Percentiles rank a stretch among this genome's conserved stretches.
phyloP scores from a whole-genome alignment of 2,329 filamentous ascomycete genomes.

The Neopestalotiopsis clavispora region DNA sequence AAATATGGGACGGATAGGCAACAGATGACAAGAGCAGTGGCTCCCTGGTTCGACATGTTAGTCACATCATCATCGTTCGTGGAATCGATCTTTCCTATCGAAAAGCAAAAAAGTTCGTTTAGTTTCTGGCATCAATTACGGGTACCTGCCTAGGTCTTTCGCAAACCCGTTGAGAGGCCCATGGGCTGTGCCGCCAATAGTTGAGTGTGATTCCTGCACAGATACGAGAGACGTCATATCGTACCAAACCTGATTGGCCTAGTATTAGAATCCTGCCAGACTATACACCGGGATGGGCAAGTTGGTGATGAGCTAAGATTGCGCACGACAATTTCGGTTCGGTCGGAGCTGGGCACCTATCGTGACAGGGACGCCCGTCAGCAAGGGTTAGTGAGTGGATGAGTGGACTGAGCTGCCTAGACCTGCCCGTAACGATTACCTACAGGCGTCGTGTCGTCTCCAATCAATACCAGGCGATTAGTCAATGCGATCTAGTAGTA shows the following conservation, averaged over 20 bases:
- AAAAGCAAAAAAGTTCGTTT: background rate
- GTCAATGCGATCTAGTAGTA: background rate
- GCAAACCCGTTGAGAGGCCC: background rate
- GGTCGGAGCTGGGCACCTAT: background rate
- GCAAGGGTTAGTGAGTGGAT: background rate
- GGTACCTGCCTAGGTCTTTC: background rate
- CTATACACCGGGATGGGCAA: background rate
- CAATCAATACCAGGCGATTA: background rate
- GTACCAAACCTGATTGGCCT: background rate
- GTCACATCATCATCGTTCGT: conserved; percentile 1
- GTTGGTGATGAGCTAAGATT: background rate
- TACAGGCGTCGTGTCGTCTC: background rate
- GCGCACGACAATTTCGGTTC: background rate
- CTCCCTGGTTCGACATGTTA: background rate
- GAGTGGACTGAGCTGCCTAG: background rate
- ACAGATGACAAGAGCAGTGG: background rate
- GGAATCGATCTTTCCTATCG: background rate
- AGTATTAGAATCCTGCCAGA: background rate
- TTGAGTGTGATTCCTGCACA: background rate
- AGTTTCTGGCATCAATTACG: background rate
- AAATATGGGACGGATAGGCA: background rate
- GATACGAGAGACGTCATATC: background rate
- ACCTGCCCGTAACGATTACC: background rate
- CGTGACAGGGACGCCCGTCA: background rate
- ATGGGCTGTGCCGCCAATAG: background rate